Evolutionary conservation across 2,329 filamentous ascomycete species (phyloP).

Genomic region (Diaporthe sp.): DNA sequence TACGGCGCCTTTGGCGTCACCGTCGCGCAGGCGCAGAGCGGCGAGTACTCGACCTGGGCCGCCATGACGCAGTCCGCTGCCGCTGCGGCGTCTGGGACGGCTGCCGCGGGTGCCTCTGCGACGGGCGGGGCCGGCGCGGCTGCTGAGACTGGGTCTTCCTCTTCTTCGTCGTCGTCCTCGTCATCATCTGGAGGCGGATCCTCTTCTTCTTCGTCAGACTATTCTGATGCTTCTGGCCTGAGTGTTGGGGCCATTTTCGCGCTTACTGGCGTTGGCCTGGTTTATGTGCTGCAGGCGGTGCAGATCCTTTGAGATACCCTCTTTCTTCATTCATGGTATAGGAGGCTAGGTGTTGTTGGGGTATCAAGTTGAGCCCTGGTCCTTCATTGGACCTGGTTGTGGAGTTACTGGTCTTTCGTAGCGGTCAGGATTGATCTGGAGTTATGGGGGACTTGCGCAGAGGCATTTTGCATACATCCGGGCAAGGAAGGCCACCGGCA

Average conservation of each 20-base stretch:
- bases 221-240: neutral
- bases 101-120: conserved; percentile 15
- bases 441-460: neutral
- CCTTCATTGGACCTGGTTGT: too few species aligned
- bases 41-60: conserved; percentile 38
- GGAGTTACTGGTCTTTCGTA: neutral
- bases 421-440: neutral
- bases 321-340: neutral
- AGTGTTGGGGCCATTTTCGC: conserved; percentile 27
- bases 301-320: conserved; percentile 35
- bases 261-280: conserved; percentile 25
- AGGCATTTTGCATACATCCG: neutral
- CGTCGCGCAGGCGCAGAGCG: conserved; percentile 37
- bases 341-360: neutral
- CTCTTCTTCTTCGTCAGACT: conserved; percentile 11
- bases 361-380: neutral
- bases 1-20: conserved; percentile 40
- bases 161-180: conserved; percentile 15
- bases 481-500: neutral
- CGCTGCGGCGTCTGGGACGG: conserved; percentile 20
- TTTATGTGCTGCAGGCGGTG: conserved; percentile 40
- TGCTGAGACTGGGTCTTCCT: conserved; percentile 16
- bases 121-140: neutral
- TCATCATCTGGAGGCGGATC: conserved; percentile 7
- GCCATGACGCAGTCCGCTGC: conserved; percentile 22